Evolutionary conservation across 2,329 filamentous ascomycete species (phyloP).

Genomic region (Bisporella sp.): DNA sequence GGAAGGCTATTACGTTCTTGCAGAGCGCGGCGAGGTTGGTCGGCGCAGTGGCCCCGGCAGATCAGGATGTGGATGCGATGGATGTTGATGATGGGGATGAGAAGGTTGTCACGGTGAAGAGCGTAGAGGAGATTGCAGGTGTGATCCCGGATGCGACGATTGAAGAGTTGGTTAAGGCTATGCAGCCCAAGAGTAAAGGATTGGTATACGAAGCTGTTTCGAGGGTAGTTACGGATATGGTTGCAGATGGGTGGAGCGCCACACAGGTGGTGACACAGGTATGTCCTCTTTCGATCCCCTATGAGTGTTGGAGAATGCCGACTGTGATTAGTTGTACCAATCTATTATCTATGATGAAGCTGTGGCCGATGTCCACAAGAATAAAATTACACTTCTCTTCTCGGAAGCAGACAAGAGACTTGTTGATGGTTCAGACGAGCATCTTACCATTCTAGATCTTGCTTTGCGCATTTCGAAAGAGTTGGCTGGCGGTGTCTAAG

Average conservation of each 20-base stretch:
- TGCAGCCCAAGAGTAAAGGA: conserved; percentile 62
- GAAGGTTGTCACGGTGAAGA: conserved; percentile 67
- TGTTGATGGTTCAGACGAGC: conserved; percentile 92
- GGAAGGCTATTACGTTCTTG: conserved; percentile 93
- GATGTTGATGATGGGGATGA: conserved; percentile 50
- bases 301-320: neutral
- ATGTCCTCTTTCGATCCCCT: conserved; percentile 21
- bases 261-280: conserved; percentile 79
- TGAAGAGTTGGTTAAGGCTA: conserved; percentile 61
- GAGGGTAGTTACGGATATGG: conserved; percentile 77
- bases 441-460: conserved; percentile 82
- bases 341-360: conserved; percentile 76
- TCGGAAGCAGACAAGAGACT: conserved; percentile 92
- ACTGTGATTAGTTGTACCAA: conserved; percentile 63
- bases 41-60: conserved; percentile 51
- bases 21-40: conserved; percentile 90
- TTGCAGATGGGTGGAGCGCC: conserved; percentile 96
- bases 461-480: conserved; percentile 74
- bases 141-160: conserved; percentile 78
- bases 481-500: conserved; percentile 29
- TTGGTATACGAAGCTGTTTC: conserved; percentile 68
- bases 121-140: conserved; percentile 90
- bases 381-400: conserved; percentile 80
- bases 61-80: conserved; percentile 32
- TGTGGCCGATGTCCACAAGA: conserved; percentile 80